Conservation (phyloP, 805 yeast species). For the Vanderwaltozyma yarrowii region DNA sequence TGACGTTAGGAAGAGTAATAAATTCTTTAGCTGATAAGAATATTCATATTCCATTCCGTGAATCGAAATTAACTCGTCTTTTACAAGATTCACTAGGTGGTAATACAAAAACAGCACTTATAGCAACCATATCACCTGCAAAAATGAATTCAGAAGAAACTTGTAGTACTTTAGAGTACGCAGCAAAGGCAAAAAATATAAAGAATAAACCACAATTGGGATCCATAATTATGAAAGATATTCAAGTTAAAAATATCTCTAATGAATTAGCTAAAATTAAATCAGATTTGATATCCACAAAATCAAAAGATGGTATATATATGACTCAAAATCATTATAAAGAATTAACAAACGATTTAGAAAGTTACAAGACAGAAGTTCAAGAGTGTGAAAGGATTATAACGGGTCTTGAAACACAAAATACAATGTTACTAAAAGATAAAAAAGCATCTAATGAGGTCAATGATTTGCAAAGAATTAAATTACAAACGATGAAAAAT, state of each 20-base stretch:
- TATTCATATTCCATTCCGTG: slow-evolving; percentile 76
- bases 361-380: slow-evolving; percentile 40
- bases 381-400: slow-evolving; percentile 36
- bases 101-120: slow-evolving; percentile 72
- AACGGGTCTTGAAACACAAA: slow-evolving; percentile 32
- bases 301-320: slow-evolving; percentile 54
- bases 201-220: slow-evolving; percentile 62
- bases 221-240: slow-evolving; percentile 45
- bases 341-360: slow-evolving; percentile 38
- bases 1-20: slow-evolving; percentile 86
- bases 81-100: slow-evolving; percentile 83
- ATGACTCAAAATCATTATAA: slow-evolving; percentile 52
- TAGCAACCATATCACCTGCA: slow-evolving; percentile 84
- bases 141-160: slow-evolving; percentile 71
- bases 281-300: slow-evolving; percentile 53
- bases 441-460: slow-evolving; percentile 21
- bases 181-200: slow-evolving; percentile 76
- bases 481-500: slow-evolving; percentile 18
- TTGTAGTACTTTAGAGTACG: slow-evolving; percentile 75
- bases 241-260: slow-evolving; percentile 38
- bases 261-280: slow-evolving; percentile 38
- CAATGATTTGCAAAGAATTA: slow-evolving; percentile 18
- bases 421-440: slow-evolving; percentile 23
- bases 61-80: slow-evolving; percentile 65
- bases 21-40: slow-evolving; percentile 48